A percentile compares a stretch with the other conserved stretches of the same genome.
These are phyloP conservation scores for Globisporangium sylvaticum DNA, from an alignment of 352 stramenopile species.

Conservation along the genomic window DNA sequence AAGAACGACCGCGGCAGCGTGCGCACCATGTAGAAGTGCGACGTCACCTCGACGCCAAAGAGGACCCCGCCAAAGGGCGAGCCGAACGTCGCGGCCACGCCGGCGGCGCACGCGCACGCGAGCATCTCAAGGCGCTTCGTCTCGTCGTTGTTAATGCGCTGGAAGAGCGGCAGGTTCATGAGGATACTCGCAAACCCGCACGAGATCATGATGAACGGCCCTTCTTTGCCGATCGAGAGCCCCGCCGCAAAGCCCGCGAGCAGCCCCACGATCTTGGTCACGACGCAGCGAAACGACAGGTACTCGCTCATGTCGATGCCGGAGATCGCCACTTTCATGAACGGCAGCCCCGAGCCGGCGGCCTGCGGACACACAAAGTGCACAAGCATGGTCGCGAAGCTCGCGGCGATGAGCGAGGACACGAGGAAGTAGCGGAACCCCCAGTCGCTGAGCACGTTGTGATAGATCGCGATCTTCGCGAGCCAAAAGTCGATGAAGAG, in stretches of 20 bases:
- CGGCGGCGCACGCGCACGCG: constrained; percentile 70
- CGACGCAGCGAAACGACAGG: constrained; percentile 61
- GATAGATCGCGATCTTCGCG: constrained; percentile 57
- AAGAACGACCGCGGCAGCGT: constrained; percentile 81
- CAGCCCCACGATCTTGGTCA: constrained; percentile 71
- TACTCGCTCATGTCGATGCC: constrained; percentile 78
- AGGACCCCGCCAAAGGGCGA: constrained; percentile 84
- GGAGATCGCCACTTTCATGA: constrained; percentile 82
- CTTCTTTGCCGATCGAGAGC: constrained; percentile 82
- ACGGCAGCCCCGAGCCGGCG: constrained; percentile 68
- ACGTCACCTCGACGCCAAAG: constrained; percentile 84
- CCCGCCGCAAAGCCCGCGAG: constrained; percentile 56
- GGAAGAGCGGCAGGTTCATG: constrained; percentile 66
- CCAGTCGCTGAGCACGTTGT: constrained; percentile 45
- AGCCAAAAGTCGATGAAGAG: constrained; percentile 64
- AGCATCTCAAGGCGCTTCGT: constrained; percentile 82
- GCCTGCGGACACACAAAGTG: constrained; percentile 66
- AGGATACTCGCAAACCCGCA: constrained; percentile 76
- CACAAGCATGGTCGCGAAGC: constrained; percentile 46
- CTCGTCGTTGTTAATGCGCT: constrained; percentile 73
- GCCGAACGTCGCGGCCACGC: constrained; percentile 84
- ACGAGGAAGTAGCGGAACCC: constrained; percentile 58
- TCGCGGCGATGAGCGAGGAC: constrained; percentile 43
- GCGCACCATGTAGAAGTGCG: constrained; percentile 79
- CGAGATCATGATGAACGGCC: constrained; percentile 87